phyloP scores from a whole-genome alignment of 129 eudicot genomes.

The Artemisia argyi region DNA sequence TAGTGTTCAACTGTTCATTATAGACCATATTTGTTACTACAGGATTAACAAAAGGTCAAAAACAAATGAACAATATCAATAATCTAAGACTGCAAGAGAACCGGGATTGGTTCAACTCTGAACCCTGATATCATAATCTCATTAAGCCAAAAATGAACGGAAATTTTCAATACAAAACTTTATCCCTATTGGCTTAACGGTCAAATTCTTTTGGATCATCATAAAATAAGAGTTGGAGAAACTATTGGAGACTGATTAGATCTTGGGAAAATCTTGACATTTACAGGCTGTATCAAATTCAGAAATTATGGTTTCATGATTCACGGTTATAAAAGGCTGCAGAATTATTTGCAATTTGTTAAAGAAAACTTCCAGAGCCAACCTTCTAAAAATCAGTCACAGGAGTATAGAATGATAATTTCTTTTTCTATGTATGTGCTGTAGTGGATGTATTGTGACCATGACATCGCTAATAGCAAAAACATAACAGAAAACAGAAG shows the following conservation, averaged over 20 bases:
- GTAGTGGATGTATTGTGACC: background rate
- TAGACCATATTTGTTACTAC: too few relatives aligned
- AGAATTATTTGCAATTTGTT: background rate
- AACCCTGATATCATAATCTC: too few relatives aligned
- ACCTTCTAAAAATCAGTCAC: background rate
- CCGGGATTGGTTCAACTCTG: too few relatives aligned
- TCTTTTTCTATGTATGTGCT: background rate
- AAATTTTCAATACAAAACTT: too few relatives aligned
- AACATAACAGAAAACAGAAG: background rate
- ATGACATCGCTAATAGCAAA: background rate
- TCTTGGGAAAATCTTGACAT: background rate
- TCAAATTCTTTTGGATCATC: background rate
- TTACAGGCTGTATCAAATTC: background rate
- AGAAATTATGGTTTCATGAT: background rate
- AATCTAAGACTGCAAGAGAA: too few relatives aligned
- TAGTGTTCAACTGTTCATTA: too few relatives aligned
- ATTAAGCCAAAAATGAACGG: too few relatives aligned
- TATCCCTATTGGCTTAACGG: background rate
- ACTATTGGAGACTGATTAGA: background rate
- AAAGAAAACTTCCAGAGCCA: background rate
- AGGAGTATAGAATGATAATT: background rate
- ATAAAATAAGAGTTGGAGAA: background rate
- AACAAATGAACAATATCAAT: too few relatives aligned
- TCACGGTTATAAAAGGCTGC: background rate
- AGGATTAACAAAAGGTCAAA: too few relatives aligned